Evolutionary conservation across 2,329 filamentous ascomycete species (phyloP).

Genomic region (Huntiella moniliformis): DNA sequence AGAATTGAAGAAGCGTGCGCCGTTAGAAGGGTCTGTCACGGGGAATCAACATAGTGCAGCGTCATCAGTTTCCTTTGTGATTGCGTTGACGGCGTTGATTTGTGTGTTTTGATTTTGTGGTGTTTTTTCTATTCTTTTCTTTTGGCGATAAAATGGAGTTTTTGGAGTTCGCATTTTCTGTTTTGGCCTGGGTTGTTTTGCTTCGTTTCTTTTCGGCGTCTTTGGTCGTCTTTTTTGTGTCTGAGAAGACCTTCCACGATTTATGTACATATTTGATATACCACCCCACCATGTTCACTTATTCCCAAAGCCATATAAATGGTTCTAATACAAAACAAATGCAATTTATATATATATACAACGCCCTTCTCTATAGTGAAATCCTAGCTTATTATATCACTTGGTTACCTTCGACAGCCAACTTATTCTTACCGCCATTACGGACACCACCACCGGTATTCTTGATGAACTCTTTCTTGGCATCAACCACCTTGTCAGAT

Average conservation of each 20-base stretch:
- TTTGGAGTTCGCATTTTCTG: neutral
- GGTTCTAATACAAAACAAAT: neutral
- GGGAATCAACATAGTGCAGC: conserved; percentile 2
- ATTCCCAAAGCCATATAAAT: too few relatives aligned
- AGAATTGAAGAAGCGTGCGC: neutral
- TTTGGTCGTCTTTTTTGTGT: neutral
- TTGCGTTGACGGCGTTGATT: conserved; percentile 11
- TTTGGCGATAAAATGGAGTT: neutral
- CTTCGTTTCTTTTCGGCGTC: neutral
- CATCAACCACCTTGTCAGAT: neutral
- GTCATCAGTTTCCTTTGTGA: conserved; percentile 10
- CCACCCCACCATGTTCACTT: too few relatives aligned
- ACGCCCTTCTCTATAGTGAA: neutral
- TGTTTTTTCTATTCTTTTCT: neutral
- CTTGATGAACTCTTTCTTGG: conserved; percentile 2
- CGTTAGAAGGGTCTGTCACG: neutral
- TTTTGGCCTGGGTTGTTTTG: neutral
- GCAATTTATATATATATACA: conserved; percentile 4
- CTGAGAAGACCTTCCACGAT: neutral
- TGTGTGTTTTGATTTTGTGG: conserved; percentile 9
- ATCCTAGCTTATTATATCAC: neutral
- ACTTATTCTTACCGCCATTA: neutral
- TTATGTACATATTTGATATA: too few relatives aligned
- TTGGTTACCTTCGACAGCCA: conserved; percentile 4
- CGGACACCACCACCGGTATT: neutral